Percentiles rank a stretch among this genome's conserved stretches.
Evolutionary conservation across 768 basidiomycete species (phyloP).

Genomic region (Boletus rubroflammeus): DNA sequence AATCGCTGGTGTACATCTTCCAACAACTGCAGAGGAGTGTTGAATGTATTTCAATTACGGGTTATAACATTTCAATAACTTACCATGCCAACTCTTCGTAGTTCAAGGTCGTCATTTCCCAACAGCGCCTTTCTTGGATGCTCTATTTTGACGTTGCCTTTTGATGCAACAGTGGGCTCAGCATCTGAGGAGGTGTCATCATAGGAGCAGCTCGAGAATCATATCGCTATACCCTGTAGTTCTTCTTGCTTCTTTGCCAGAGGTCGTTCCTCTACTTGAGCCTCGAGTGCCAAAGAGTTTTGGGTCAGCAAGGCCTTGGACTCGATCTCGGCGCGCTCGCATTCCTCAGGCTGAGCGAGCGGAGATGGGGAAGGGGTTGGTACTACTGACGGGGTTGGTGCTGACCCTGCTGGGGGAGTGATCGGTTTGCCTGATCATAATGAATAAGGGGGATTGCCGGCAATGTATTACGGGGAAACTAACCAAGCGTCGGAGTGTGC

Average conservation of each 20-base stretch:
- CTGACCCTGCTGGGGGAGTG: conserved; percentile 10
- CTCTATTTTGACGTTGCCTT: conserved; percentile 34
- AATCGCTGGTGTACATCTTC: conserved; percentile 75
- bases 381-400: conserved; percentile 16
- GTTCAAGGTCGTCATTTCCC: conserved; percentile 84
- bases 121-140: conserved; percentile 70
- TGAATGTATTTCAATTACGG: neutral
- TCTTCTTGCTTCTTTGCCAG: conserved; percentile 86
- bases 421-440: conserved; percentile 20
- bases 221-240: conserved; percentile 47
- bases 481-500: conserved; percentile 22
- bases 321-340: conserved; percentile 42
- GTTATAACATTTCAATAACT: conserved; percentile 14
- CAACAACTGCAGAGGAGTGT: conserved; percentile 54
- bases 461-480: conserved; percentile 4
- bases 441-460: neutral
- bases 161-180: conserved; percentile 13
- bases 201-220: neutral
- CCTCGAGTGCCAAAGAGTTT: conserved; percentile 76
- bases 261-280: conserved; percentile 82
- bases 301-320: conserved; percentile 59
- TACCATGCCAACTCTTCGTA: conserved; percentile 74
- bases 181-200: conserved; percentile 9
- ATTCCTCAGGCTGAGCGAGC: conserved; percentile 33
- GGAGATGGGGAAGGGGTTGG: conserved; percentile 12